phyloP scores from a whole-genome alignment of 768 basidiomycete species.

The Sarcodon aspratus region DNA sequence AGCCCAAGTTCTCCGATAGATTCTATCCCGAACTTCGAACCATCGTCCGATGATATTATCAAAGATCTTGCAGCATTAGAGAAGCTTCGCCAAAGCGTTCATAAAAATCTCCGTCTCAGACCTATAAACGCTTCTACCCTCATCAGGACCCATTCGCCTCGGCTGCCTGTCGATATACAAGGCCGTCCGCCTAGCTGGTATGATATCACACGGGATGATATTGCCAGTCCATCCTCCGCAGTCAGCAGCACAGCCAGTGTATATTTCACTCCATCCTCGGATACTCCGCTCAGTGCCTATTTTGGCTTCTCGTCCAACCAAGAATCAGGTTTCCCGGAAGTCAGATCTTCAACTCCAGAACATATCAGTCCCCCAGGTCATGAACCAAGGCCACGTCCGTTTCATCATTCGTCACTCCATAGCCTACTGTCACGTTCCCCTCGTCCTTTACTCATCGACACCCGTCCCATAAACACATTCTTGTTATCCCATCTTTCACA shows the following conservation, averaged over 20 bases:
- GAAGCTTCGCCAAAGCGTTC: conserved; percentile 56
- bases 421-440: conserved; percentile 13
- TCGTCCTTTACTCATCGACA: conserved; percentile 76
- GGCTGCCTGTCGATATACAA: conserved; percentile 10
- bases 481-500: conserved; percentile 50
- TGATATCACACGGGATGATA: conserved; percentile 15
- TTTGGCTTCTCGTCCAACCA: conserved; percentile 8
- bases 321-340: background rate
- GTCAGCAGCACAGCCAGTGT: conserved; percentile 22
- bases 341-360: no score
- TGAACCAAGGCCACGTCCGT: conserved; percentile 10
- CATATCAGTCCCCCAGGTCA: conserved; percentile 6
- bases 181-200: conserved; percentile 13
- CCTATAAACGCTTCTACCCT: conserved; percentile 50
- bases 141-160: conserved; percentile 10
- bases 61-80: conserved; percentile 61
- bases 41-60: conserved; percentile 44
- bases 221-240: conserved; percentile 32
- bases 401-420: conserved; percentile 33
- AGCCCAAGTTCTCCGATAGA: background rate
- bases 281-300: conserved; percentile 21
- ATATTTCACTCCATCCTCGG: conserved; percentile 45
- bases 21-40: conserved; percentile 15
- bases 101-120: conserved; percentile 66
- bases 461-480: conserved; percentile 59